phyloP scores from a whole-genome alignment of 768 basidiomycete genomes.

The Kwoniella heveanensis region DNA sequence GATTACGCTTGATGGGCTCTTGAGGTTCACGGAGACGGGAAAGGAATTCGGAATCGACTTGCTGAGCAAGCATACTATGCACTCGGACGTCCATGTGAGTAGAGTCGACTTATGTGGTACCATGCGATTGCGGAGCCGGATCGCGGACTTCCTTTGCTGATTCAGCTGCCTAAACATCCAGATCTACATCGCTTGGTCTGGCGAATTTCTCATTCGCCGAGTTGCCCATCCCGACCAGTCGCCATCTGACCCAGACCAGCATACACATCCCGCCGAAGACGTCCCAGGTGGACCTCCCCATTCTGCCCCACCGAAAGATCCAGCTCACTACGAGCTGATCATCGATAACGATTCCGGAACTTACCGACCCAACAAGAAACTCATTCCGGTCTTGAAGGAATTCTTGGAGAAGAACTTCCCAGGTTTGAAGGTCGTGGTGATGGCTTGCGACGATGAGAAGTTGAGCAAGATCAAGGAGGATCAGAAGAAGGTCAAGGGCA shows the following conservation, averaged over 20 bases:
- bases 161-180: too few species aligned
- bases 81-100: slow-evolving; percentile 63
- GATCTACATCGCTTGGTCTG: slow-evolving; percentile 61
- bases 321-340: slow-evolving; percentile 72
- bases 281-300: slow-evolving; percentile 40
- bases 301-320: slow-evolving; percentile 50
- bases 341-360: slow-evolving; percentile 80
- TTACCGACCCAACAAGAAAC: slow-evolving; percentile 69
- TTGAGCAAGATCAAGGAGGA: slow-evolving; percentile 57
- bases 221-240: slow-evolving; percentile 60
- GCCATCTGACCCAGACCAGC: slow-evolving; percentile 62
- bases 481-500: slow-evolving; percentile 54
- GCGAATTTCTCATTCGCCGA: slow-evolving; percentile 62
- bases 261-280: slow-evolving; percentile 36
- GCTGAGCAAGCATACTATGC: slow-evolving; percentile 82
- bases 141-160: too few species aligned
- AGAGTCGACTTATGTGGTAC: too few species aligned
- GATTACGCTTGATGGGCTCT: slow-evolving; percentile 71
- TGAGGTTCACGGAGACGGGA: slow-evolving; percentile 83
- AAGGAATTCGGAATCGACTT: slow-evolving; percentile 85
- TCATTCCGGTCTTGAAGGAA: slow-evolving; percentile 66
- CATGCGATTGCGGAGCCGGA: too few species aligned
- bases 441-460: slow-evolving; percentile 60
- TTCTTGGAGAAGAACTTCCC: slow-evolving; percentile 75
- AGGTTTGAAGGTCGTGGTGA: slow-evolving; percentile 64